Conservation (phyloP, 2,329 filamentous ascomycete genomes). For the Ciborinia camelliae region DNA sequence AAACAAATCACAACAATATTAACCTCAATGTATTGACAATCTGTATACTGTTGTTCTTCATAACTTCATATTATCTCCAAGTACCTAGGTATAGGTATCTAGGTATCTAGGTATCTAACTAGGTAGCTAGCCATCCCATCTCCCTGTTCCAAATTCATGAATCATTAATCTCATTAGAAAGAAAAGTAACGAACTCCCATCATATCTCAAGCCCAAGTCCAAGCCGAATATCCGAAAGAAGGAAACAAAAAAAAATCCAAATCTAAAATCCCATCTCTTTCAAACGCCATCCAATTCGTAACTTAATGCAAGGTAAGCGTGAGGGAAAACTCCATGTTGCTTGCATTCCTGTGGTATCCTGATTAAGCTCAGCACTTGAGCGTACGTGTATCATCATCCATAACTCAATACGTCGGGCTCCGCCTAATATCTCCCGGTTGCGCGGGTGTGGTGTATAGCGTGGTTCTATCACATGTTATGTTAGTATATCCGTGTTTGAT, state of each 20-base stretch:
- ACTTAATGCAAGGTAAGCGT: too few relatives aligned
- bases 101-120: too few relatives aligned
- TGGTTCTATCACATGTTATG: neutral
- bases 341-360: neutral
- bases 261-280: neutral
- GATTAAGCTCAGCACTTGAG: constrained; percentile 11
- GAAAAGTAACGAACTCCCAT: too few relatives aligned
- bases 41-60: neutral
- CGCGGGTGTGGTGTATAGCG: neutral
- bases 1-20: too few relatives aligned
- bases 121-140: neutral
- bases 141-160: neutral
- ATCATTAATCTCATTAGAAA: neutral
- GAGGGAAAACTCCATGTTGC: neutral
- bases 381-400: neutral
- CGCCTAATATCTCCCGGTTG: constrained; percentile 7
- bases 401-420: neutral
- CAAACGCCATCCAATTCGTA: neutral
- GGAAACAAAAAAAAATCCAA: too few relatives aligned
- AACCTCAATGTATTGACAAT: too few relatives aligned
- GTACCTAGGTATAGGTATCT: too few relatives aligned
- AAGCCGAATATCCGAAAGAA: too few relatives aligned
- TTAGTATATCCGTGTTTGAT: neutral
- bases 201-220: too few relatives aligned
- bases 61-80: too few relatives aligned